Evolutionary conservation across 176 grass and related monocot genomes (phyloP).

Genomic region (Triticum monococcum): DNA sequence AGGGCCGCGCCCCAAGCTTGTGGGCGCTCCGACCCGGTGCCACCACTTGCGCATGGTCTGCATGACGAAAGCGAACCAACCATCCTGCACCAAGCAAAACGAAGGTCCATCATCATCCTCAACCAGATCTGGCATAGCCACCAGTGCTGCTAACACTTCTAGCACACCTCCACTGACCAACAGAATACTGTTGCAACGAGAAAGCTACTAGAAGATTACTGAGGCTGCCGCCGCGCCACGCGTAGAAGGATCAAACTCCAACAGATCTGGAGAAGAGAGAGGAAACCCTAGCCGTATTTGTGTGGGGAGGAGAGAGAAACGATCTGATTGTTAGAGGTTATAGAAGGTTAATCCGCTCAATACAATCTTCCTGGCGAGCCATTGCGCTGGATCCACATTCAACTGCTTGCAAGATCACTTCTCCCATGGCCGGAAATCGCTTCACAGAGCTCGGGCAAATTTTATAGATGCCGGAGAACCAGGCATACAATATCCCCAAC

Average conservation of each 20-base stretch:
- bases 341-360: neutral
- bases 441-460: neutral
- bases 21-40: neutral
- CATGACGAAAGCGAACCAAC: neutral
- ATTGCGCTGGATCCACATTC: neutral
- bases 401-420: neutral
- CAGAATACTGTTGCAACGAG: neutral
- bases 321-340: neutral
- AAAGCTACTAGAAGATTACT: neutral
- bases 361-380: neutral
- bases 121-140: neutral
- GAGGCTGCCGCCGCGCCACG: neutral
- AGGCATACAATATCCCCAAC: neutral
- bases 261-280: neutral
- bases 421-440: neutral
- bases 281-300: constrained; percentile 12
- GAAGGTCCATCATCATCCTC: constrained; percentile 10
- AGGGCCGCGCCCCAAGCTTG: neutral
- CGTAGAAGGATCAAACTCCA: neutral
- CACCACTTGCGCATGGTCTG: neutral
- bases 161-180: neutral
- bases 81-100: constrained; percentile 15
- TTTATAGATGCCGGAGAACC: neutral
- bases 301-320: neutral
- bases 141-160: neutral